A percentile compares a stretch with the other conserved stretches of the same genome.
Evolutionary conservation across 73 alveolate genomes (phyloP).

Genomic region (Breviolum minutum): DNA sequence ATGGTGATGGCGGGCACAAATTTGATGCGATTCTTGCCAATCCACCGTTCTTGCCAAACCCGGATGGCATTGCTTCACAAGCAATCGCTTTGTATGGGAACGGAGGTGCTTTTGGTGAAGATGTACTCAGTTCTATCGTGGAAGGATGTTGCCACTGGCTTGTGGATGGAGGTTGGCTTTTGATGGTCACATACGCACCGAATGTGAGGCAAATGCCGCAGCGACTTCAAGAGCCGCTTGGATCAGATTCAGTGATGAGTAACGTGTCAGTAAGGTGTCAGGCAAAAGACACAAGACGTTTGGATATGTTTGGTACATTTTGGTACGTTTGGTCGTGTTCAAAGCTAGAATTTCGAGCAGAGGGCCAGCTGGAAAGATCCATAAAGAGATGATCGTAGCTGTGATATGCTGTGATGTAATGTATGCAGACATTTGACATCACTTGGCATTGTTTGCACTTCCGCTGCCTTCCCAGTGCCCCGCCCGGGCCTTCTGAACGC

Average conservation of each 20-base stretch:
- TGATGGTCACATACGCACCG: slow-evolving; percentile 86
- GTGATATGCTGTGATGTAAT: too few relatives aligned
- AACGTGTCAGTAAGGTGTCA: not conserved
- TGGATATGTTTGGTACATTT: not conserved
- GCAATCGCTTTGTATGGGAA: slow-evolving; percentile 82
- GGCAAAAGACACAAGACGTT: not conserved
- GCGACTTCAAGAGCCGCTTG: slow-evolving; percentile 5
- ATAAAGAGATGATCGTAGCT: too few relatives aligned
- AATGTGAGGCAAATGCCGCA: slow-evolving; percentile 28
- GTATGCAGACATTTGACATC: too few relatives aligned
- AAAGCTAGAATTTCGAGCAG: too few relatives aligned
- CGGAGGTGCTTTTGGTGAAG: slow-evolving; percentile 84
- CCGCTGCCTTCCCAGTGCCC: too few relatives aligned
- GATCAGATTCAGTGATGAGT: not conserved
- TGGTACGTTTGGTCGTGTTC: too few relatives aligned
- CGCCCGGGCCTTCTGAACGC: not conserved
- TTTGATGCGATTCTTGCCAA: slow-evolving; percentile 46
- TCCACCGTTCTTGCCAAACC: slow-evolving; percentile 86
- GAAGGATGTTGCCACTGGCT: slow-evolving; percentile 36
- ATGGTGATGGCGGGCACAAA: not conserved
- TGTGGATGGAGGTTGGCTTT: slow-evolving; percentile 1
- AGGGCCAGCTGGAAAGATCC: too few relatives aligned
- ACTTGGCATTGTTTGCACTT: too few relatives aligned
- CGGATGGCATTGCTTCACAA: slow-evolving; percentile 87
- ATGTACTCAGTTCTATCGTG: slow-evolving; percentile 68